Base-by-base conservation (phyloP, 2,329 filamentous ascomycete genomes). In the Albifimbria verrucaria region DNA sequence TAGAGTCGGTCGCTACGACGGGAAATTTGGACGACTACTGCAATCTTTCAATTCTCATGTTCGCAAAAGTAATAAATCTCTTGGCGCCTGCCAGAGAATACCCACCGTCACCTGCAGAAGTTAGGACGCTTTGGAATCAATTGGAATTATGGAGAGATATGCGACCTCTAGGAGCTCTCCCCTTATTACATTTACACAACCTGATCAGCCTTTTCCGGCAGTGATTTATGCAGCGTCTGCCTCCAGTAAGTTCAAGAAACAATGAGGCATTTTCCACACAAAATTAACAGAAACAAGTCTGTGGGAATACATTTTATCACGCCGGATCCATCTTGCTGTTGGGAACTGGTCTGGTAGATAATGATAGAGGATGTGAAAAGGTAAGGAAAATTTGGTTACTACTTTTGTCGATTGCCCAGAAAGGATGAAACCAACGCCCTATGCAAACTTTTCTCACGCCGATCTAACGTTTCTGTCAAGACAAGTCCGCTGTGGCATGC, bases 291-390 rank as follows among this genome's bases (percentile, higher is more conserved):
- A 23, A 24, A n/a, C 18, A 17, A 57, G 55, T 55, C 41, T 57
- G 55, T 23, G 55, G 52, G 2, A 57, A 57, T 20, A 55, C 50
- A 1, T 57, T 55, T 22, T 57, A 55, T 23, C 52, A 57, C 20
- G 44, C 55, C 5, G 52, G 52, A 21, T 51, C 46, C 2, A 55
- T 57, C 32, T 50, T 55, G 15, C 47, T 57, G 5, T 39, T 55
- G 7, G 50, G 53, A 20, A 55, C 48, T 6, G 48, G 52, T 4
- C 6, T 39, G 12, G 18, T 39, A 15, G 4, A 39, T 12, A 39
- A 39, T 39, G 12, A 12, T 39, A 39, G 12, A 6, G 32, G 15
- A 39, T 4, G 32, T 39, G 6, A 39, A 6, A 12, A 32, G 7
- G 26, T 39, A 12, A 39, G 5, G 6, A 39, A 6, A 17, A 15